Percentiles rank a stretch among this genome's conserved stretches.
These are phyloP conservation scores for Murraya paniculata DNA, from an alignment of 345 rosid species.

Conservation along the genomic window DNA sequence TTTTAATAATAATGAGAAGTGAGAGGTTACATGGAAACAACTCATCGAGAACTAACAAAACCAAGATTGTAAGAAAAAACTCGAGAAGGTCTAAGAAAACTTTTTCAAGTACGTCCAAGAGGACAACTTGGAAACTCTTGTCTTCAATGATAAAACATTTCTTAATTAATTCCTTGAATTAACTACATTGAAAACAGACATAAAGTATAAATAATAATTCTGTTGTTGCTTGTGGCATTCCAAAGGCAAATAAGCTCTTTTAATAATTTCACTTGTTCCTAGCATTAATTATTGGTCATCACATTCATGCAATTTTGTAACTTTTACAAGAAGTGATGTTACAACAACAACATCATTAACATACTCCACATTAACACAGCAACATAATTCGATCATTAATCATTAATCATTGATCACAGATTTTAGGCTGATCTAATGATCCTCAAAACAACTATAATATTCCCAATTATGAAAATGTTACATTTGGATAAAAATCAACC, in stretches of 20 bases:
- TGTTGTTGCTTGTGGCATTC: not conserved
- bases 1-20: not conserved
- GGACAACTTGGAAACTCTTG: not conserved
- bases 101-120: not conserved
- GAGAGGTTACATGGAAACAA: no score
- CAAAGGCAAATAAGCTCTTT: not conserved
- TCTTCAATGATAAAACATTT: not conserved
- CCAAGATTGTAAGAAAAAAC: not conserved
- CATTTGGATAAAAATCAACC: not conserved
- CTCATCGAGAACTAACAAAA: no score
- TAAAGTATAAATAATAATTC: not conserved
- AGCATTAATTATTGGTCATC: not conserved
- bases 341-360: no score
- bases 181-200: not conserved
- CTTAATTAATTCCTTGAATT: not conserved
- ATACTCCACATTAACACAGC: not conserved
- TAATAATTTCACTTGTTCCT: not conserved
- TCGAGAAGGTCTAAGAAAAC: constrained; percentile 8
- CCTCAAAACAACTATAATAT: not conserved
- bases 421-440: not conserved
- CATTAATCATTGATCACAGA: no score
- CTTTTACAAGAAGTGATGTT: not conserved
- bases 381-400: not conserved
- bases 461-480: not conserved
- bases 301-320: not conserved